Conservation (phyloP, 2,329 filamentous ascomycete genomes). For the Paecilomyces dactylethromorphus region DNA sequence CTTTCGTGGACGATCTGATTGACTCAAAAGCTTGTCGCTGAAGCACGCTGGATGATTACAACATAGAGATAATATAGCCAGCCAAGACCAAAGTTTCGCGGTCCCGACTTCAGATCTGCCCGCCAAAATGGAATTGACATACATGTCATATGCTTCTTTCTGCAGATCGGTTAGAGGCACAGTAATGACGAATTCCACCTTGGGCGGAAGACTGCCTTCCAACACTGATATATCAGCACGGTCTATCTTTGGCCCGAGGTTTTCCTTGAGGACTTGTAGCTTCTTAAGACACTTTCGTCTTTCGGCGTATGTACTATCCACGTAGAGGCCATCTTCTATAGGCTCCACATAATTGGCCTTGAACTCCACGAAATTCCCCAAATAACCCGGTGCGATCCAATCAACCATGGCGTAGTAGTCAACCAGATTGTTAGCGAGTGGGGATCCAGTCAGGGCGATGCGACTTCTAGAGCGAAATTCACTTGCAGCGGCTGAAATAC, state of each 20-base stretch:
- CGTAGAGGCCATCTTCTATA: slow-evolving; percentile 65
- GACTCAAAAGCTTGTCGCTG: slow-evolving; percentile 41
- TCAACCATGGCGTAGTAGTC: slow-evolving; percentile 86
- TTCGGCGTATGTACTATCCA: slow-evolving; percentile 53
- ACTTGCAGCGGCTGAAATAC: slow-evolving; percentile 48
- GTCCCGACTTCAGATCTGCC: slow-evolving; percentile 27
- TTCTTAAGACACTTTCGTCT: slow-evolving; percentile 57
- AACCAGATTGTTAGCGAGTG: slow-evolving; percentile 72
- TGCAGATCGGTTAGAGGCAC: slow-evolving; percentile 65
- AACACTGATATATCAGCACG: slow-evolving; percentile 65
- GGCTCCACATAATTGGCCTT: slow-evolving; percentile 61
- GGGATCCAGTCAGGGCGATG: slow-evolving; percentile 81
- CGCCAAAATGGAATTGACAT: slow-evolving; percentile 36
- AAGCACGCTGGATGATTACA: slow-evolving; percentile 55
- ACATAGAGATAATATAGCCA: slow-evolving; percentile 47
- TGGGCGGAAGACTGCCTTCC: slow-evolving; percentile 61
- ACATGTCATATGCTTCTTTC: slow-evolving; percentile 53
- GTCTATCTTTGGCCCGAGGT: slow-evolving; percentile 71
- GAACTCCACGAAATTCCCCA: slow-evolving; percentile 66
- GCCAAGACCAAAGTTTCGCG: slow-evolving; percentile 49
- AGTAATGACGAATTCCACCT: slow-evolving; percentile 75
- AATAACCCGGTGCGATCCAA: slow-evolving; percentile 75
- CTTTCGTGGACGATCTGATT: slow-evolving; percentile 18
- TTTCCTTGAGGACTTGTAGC: slow-evolving; percentile 63
- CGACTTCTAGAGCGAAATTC: slow-evolving; percentile 62